A percentile compares a stretch with the other conserved stretches of the same genome.
phyloP scores from a whole-genome alignment of 1,284 basidiomycete species.

The Ceratobasidium papillatum region DNA sequence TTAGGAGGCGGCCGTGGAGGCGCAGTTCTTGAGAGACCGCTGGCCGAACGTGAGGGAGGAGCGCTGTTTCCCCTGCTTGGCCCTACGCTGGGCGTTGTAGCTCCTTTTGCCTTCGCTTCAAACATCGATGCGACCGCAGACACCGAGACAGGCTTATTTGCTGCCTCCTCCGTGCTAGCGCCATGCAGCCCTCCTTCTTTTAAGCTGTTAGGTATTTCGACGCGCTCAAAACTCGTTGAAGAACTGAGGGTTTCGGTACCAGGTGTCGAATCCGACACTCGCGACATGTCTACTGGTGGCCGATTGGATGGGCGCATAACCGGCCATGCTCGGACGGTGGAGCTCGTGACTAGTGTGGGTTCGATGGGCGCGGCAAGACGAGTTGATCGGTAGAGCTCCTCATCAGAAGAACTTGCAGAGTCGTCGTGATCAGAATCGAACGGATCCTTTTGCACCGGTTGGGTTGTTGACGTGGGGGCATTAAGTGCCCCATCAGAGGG shows the following conservation, averaged over 20 bases:
- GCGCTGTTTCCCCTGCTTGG: background rate
- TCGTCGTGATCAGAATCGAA: slow-evolving; percentile 58
- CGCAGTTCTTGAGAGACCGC: slow-evolving; percentile 24
- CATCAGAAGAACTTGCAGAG: slow-evolving; percentile 81
- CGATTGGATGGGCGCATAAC: slow-evolving; percentile 20
- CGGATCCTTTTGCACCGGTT: slow-evolving; percentile 31
- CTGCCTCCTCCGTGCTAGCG: slow-evolving; percentile 5
- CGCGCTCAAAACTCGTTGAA: slow-evolving; percentile 30
- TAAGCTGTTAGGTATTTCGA: slow-evolving; percentile 25
- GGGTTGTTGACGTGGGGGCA: background rate
- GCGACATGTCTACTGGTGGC: background rate
- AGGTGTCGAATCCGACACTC: background rate
- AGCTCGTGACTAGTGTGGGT: slow-evolving; percentile 47
- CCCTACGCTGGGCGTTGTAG: background rate
- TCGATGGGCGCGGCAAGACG: slow-evolving; percentile 68
- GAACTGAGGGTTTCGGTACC: slow-evolving; percentile 14
- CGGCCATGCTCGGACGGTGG: slow-evolving; percentile 25
- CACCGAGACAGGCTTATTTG: slow-evolving; percentile 14
- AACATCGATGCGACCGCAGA: slow-evolving; percentile 33
- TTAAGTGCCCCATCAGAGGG: background rate
- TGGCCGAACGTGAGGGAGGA: slow-evolving; percentile 9
- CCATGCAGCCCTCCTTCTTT: slow-evolving; percentile 17
- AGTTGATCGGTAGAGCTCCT: slow-evolving; percentile 66
- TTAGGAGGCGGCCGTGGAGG: slow-evolving; percentile 37
- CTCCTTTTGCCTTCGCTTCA: slow-evolving; percentile 30